Conservation (phyloP, 2,329 filamentous ascomycete species). For the Aspergillus sergii region DNA sequence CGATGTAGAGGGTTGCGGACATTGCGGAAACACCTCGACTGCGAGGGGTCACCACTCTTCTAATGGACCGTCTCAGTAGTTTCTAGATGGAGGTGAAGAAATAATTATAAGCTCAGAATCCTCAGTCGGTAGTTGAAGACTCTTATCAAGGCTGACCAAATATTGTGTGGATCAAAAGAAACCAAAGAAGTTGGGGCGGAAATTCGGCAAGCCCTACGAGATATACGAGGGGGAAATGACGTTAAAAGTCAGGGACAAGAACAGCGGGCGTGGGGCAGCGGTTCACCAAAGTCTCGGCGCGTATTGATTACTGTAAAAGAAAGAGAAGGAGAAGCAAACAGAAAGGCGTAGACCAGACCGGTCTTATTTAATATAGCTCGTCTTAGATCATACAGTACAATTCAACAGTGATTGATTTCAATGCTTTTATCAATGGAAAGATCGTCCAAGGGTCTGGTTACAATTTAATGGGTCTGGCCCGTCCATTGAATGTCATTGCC, state of each 20-base stretch:
- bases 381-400: neutral
- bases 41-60: neutral
- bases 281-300: conserved; percentile 2
- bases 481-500: neutral
- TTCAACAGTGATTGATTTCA: neutral
- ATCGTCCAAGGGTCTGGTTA: neutral
- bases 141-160: conserved; percentile 1
- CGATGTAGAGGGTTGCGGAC: conserved; percentile 50
- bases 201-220: conserved; percentile 12
- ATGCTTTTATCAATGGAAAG: neutral
- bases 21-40: conserved; percentile 32
- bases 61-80: neutral
- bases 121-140: neutral
- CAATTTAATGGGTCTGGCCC: conserved; percentile 4
- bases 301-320: neutral
- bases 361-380: neutral
- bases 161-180: neutral
- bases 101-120: neutral
- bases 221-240: conserved; percentile 14
- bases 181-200: conserved; percentile 8
- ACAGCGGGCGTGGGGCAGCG: conserved; percentile 16
- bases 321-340: neutral
- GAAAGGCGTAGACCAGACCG: neutral
- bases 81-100: neutral
- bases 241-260: conserved; percentile 13